Evolutionary conservation across 768 basidiomycete genomes (phyloP), one percentile per base, ranked within the genome.

Genomic region (Russula griseocarnosa): DNA sequence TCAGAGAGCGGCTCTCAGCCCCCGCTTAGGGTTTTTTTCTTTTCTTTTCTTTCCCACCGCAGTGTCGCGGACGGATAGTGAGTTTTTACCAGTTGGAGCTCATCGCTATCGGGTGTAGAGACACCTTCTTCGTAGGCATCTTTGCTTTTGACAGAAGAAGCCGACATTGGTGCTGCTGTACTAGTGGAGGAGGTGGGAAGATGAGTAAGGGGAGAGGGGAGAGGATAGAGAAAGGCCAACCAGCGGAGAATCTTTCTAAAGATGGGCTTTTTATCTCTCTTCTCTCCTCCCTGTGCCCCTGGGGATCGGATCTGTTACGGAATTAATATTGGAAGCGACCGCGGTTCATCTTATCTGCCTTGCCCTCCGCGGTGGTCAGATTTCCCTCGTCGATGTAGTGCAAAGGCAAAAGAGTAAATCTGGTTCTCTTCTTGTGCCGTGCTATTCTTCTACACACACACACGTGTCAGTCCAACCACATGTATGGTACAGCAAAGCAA

Each of bases 81-180:
- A 44, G 49, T 51, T 42, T 79, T 83, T 78, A 86, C 85, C 85
- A 86, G 70, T 73, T 86, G 83, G 56, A 84, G 68, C 64, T 79
- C 76, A 71, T 86, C 84, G 58, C 71, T 64, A 65, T 82, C 81
- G 4, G 2, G 0, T 62, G 76, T 66, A 56, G 71, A 55, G 24
- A 74, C 65, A 1, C 62, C 70, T 20, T 67, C 70, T 68, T 79
- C 77, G 24, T 68, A 36, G 34, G 57, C 55, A 26, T 26, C 44
- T 42, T 65, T 53, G 28, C 28, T 66, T 32, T 67, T 61, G 62
- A 58, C 55, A 24, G 69, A 66, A 7, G 59, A 50, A 28, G 61
- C 55, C 24, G 61, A 65, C 67, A 69, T 65, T 36, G 38, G 47
- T 55, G 28, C 46, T 10, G n/a, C 9, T 5, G 47, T 5, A n/a